A percentile compares a stretch with the other conserved stretches of the same genome.
phyloP scores from a whole-genome alignment of 345 rosid species.

The Ceriops decandra region DNA sequence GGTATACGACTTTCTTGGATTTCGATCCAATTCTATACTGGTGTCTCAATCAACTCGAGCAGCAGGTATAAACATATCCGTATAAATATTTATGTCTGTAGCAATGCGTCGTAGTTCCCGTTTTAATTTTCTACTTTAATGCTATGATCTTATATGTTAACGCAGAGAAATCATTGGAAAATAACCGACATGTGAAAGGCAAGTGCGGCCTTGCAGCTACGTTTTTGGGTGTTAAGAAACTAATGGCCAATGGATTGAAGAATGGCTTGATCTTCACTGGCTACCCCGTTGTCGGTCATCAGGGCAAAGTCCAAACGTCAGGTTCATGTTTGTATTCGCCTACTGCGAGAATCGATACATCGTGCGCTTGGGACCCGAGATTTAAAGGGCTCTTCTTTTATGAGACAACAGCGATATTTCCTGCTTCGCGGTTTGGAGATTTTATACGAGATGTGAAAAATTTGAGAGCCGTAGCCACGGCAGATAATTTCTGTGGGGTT shows the following conservation, averaged over 20 bases:
- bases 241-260: constrained; percentile 65
- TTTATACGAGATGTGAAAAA: constrained; percentile 60
- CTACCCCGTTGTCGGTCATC: constrained; percentile 76
- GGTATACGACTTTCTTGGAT: constrained; percentile 64
- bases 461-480: constrained; percentile 48
- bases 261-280: constrained; percentile 59
- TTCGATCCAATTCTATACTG: constrained; percentile 56
- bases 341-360: constrained; percentile 27
- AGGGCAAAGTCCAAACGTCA: constrained; percentile 74
- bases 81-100: too few species aligned
- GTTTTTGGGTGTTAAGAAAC: constrained; percentile 52
- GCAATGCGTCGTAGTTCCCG: too few species aligned
- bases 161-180: constrained; percentile 65
- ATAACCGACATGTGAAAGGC: constrained; percentile 39
- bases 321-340: constrained; percentile 81
- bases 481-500: constrained; percentile 58
- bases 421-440: constrained; percentile 40
- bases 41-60: constrained; percentile 56
- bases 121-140: not conserved
- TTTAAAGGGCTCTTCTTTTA: constrained; percentile 69
- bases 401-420: constrained; percentile 68
- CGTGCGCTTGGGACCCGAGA: constrained; percentile 83
- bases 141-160: not conserved
- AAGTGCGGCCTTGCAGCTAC: constrained; percentile 54
- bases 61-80: constrained; percentile 34